Base-by-base conservation (phyloP, 441 rosid species). In the Adansonia gregorii region DNA sequence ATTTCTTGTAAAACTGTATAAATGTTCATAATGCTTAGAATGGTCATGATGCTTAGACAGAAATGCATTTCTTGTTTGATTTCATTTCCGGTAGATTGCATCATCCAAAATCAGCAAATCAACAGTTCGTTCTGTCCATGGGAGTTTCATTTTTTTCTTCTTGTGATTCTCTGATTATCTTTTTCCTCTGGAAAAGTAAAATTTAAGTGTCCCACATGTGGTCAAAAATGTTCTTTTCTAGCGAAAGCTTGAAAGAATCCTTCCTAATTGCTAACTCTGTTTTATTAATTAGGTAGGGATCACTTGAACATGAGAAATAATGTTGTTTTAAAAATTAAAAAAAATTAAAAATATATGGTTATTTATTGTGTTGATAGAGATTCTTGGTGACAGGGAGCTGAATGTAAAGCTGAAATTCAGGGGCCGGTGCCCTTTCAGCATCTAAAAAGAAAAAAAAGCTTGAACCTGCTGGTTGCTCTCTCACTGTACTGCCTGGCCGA, bases 331-430 rank as follows among this genome's bases (percentile, higher is more conserved):
- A 27, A 63, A 6, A 12, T 12, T 31, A 55, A 58, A 73, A 0
- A 27, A 27, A 27, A 0, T 27, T 1, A 27, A 27, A 27, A 27
- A 27, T 1, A 27, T 15, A 52, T 54, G 41, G 27, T 41, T 39
- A 46, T 48, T 60, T 76, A 0, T 58, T 20, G 31, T 66, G 9
- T 67, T 60, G 31, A 31, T 82, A 27, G 82, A 93, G 98, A 88
- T 95, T 88, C 84, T 95, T 14, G 97, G 96, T n/a, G 84, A 86
- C 0, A 94, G 98, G 43, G 96, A 93, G 75, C 83, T 95, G 67
- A 90, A 87, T n/a, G 75, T 85, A 76, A 91, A 93, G 89, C 89
- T 93, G 84, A 87, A 78, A 65, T 70, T 93, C 60, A 88, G 91
- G 82, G 98, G 95, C 35, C 51, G 91, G 95, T 0, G 90, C 93